Base-by-base conservation (phyloP, 352 stramenopile species). In the Phytophthora melonis region DNA sequence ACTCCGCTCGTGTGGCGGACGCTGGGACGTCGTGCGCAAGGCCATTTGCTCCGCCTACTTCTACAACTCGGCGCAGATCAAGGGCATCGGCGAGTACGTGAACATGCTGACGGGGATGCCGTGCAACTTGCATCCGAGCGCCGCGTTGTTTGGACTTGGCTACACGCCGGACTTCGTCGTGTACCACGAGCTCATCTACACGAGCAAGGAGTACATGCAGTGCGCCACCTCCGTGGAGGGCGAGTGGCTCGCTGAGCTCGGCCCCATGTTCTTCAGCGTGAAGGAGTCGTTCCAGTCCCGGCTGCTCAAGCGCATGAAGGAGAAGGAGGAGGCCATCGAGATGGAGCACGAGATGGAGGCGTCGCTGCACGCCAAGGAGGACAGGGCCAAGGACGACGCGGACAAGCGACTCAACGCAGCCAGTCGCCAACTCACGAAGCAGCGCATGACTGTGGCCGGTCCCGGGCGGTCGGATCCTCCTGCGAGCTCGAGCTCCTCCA, bases 131-230 rank as follows among this genome's bases (percentile, higher is more conserved):
- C 98, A 99, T 80, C 98, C 98, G 10, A 98, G 93, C 52, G 98
- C 93, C 32, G 97, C 98, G n/a, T 76, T 99, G 16, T 99, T 98
- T 82, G 97, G 98, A 13, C 83, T 99, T 18, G 98, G 98, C 18
- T 99, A 99, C 84, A 99, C 97, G 23, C 98, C 98, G 16, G 98
- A 99, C 81, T 99, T 99, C 86, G 97, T 99, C 5, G 98, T 98
- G 23, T 99, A 99, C 77, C 98, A 99, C 78, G 98, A 99, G 80
- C 91, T 99, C 8, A 99, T 99, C 53, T 98, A 98, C 78, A 99
- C 98, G n/a, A 98, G 92, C 36, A 99, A 99, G 69, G 88, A 96
- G 75, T 99, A 99, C 84, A 99, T 99, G 97, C 97, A 97, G 69
- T 99, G 96, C 75, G 95, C 98, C 4, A 99, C 97, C 14, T 97